Base-by-base conservation (phyloP, 768 basidiomycete genomes). In the Boletus speciosus region DNA sequence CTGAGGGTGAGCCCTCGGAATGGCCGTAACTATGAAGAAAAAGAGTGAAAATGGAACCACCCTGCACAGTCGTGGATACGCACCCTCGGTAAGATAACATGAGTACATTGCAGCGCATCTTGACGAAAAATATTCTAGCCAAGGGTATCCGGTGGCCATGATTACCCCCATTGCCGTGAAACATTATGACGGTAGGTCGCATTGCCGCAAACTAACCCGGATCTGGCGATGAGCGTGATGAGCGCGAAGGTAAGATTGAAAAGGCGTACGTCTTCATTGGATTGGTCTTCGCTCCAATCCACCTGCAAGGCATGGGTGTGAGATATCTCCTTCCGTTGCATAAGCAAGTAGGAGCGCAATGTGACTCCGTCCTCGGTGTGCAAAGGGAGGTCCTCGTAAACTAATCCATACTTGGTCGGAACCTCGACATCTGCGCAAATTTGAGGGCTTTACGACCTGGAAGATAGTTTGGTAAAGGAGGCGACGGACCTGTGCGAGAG, bases 51-150 rank as follows among this genome's bases (percentile, higher is more conserved):
- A 47, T 42, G 9, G 16, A 49, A 52, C 12, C 14, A 32, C 15
- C 16, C 29, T 8, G 16, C 5, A 10, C 12, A 14, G 36, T 6
- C 16, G 6, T 21, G 31, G 1, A 38, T 35, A 70, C 84, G 54
- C 62, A 91, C 89, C 94, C 94, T 64, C 96, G 76, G 66, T 99
- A 99, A 45, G 90, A 93, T 55, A 96, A 73, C 87, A 98, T 93
- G 38, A 98, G 74, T 4, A 97, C 93, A 66, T 98, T 98, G 69
- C 93, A 97, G 15, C 90, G 79, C 83, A 93, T 85, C 64, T 83
- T 82, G 44, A 82, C 71, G 65, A 81, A 90, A 66, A 98, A 96
- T 34, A 92, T 80, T 47, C 81, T 80, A 0, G 90, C 95, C 27
- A 97, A 75, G 2, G 94, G 96, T 65, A 98, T 81, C 25, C 96